Conservation (phyloP, 495 filamentous ascomycete species). For the Aspergillus saccharolyticus region DNA sequence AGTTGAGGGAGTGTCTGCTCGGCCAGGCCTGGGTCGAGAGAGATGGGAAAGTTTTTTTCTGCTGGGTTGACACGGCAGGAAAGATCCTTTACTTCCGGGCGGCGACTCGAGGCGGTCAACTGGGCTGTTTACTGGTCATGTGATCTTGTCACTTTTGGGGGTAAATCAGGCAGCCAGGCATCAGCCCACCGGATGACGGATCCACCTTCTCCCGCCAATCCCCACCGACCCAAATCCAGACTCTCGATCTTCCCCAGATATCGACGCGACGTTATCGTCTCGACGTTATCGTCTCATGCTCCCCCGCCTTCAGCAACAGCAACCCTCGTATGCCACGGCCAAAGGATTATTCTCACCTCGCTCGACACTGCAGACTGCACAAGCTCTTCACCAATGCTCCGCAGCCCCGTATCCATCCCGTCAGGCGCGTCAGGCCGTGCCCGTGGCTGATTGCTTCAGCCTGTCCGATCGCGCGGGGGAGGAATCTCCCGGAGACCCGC, state of each 20-base stretch:
- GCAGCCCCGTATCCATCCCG: neutral
- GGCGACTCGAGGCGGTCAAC: constrained; percentile 3
- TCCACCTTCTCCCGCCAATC: neutral
- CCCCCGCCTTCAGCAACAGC: too few species aligned
- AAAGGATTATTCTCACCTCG: too few species aligned
- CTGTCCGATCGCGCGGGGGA: neutral
- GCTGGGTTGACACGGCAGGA: neutral
- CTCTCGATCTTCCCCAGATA: neutral
- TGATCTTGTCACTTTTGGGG: neutral
- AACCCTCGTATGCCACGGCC: too few species aligned
- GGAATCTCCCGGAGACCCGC: neutral
- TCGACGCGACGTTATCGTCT: neutral
- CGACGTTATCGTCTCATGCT: neutral
- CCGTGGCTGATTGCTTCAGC: neutral
- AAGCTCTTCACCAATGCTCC: too few species aligned
- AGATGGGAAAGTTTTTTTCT: constrained; percentile 4
- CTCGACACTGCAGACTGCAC: too few species aligned
- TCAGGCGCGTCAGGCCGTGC: neutral
- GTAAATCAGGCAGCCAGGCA: neutral
- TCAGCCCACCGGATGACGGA: neutral
- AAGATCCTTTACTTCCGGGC: constrained; percentile 1
- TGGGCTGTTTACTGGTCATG: neutral
- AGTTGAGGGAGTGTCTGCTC: neutral
- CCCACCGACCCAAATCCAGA: neutral
- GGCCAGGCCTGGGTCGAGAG: neutral